Conservation (phyloP, 2,329 filamentous ascomycete species). For the Chrysosporium queenslandicum region DNA sequence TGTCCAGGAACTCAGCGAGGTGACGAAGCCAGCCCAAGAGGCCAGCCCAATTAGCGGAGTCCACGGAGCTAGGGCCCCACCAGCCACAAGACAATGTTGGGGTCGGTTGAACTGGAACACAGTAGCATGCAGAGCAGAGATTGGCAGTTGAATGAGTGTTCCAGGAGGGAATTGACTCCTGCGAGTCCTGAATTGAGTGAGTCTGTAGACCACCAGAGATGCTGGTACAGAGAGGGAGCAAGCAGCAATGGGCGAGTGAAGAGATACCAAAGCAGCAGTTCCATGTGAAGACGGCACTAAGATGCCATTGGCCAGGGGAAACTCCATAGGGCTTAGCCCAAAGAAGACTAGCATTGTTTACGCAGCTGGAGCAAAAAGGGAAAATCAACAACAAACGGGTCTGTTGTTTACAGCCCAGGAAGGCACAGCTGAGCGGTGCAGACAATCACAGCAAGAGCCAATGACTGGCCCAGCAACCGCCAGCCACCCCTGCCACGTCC, state of each 20-base stretch:
- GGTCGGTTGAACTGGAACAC: not conserved
- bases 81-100: not conserved
- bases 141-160: not conserved
- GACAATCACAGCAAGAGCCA: not conserved
- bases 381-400: constrained; percentile 15
- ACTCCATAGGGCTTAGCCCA: constrained; percentile 2
- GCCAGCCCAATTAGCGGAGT: constrained; percentile 10
- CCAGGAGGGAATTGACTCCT: too few species aligned
- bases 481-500: constrained; percentile 17
- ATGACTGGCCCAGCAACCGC: constrained; percentile 12
- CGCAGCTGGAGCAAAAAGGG: not conserved
- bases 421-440: not conserved
- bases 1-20: too few species aligned
- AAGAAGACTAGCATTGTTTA: constrained; percentile 15
- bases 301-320: not conserved
- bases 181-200: too few species aligned
- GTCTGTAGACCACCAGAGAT: not conserved
- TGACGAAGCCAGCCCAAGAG: not conserved
- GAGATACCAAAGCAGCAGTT: too few species aligned
- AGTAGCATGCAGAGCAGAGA: not conserved
- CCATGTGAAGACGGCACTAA: not conserved
- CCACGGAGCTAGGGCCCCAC: constrained; percentile 11
- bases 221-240: not conserved
- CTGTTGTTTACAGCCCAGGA: not conserved
- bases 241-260: too few species aligned